phyloP scores from a whole-genome alignment of 1,284 basidiomycete genomes.

The Ganoderma boninense region DNA sequence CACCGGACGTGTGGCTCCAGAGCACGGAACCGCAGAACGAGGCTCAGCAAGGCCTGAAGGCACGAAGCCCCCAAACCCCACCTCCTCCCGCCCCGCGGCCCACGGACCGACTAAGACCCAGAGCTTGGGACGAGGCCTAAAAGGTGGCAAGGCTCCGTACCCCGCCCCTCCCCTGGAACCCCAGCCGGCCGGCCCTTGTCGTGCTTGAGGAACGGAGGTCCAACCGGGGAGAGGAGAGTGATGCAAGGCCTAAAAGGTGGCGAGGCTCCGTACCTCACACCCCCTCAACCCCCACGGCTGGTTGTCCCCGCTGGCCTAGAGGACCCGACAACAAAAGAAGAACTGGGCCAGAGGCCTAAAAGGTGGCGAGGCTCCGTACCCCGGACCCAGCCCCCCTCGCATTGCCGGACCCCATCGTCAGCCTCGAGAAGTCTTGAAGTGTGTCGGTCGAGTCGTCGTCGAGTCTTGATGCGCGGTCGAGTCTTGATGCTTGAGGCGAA shows the following conservation, averaged over 20 bases:
- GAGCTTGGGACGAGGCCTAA: constrained; percentile 1
- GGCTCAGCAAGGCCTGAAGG: not conserved
- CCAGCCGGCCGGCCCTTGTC: constrained; percentile 3
- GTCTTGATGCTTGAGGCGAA: constrained; percentile 2
- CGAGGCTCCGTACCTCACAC: constrained; percentile 6
- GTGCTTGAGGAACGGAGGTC: not conserved
- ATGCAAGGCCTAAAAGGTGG: constrained; percentile 1
- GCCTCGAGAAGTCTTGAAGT: constrained; percentile 1
- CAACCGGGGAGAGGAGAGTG: not conserved
- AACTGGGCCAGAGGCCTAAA: not conserved
- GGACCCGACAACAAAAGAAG: not conserved
- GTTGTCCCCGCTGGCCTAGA: constrained; percentile 5
- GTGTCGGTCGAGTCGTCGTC: not conserved
- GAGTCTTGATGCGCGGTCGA: not conserved
- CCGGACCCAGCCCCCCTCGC: not conserved
- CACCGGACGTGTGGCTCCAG: constrained; percentile 7
- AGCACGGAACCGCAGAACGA: not conserved
- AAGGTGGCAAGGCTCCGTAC: constrained; percentile 6
- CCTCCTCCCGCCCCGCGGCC: not conserved
- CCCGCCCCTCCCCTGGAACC: not conserved
- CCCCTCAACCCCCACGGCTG: not conserved
- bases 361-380: constrained; percentile 10
- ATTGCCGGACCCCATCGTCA: not conserved
- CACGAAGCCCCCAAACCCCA: not conserved
- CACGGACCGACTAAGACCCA: not conserved